Evolutionary conservation across 1,284 basidiomycete species (phyloP).

Genomic region (Porodaedalea pini): DNA sequence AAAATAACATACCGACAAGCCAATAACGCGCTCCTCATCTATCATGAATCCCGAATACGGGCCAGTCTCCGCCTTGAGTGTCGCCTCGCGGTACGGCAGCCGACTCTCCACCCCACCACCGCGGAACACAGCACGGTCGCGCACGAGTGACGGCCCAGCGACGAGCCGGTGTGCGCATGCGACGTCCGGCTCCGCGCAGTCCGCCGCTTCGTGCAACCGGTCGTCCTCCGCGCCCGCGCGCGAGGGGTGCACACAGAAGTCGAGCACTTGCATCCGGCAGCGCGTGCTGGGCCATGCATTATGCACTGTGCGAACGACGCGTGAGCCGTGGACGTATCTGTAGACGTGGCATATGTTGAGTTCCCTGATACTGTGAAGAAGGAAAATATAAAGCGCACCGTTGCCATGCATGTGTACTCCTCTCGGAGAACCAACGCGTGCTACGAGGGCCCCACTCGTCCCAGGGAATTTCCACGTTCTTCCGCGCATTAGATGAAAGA

Average conservation of each 20-base stretch:
- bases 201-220: not conserved
- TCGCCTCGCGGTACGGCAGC: conserved; percentile 16
- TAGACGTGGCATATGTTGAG: not conserved
- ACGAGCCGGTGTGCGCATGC: conserved; percentile 9
- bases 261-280: conserved; percentile 32
- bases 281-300: conserved; percentile 16
- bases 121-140: conserved; percentile 8
- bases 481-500: not conserved
- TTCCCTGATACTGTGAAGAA: not conserved
- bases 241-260: conserved; percentile 36
- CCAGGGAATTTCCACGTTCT: conserved; percentile 34
- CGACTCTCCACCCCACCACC: conserved; percentile 9
- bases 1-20: conserved; percentile 30
- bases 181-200: conserved; percentile 9
- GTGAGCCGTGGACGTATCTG: conserved; percentile 46
- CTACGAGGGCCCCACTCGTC: conserved; percentile 42
- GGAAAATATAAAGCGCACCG: conserved; percentile 29
- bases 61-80: conserved; percentile 7
- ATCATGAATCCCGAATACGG: conserved; percentile 31
- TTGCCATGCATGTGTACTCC: conserved; percentile 35
- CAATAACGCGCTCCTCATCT: conserved; percentile 32
- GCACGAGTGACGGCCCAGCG: not conserved
- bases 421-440: conserved; percentile 37
- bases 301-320: conserved; percentile 34
- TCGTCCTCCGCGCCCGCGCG: conserved; percentile 16